A percentile compares a stretch with the other conserved stretches of the same genome.
phyloP scores from a whole-genome alignment of 2,329 filamentous ascomycete genomes.

The Alternaria alternata region DNA sequence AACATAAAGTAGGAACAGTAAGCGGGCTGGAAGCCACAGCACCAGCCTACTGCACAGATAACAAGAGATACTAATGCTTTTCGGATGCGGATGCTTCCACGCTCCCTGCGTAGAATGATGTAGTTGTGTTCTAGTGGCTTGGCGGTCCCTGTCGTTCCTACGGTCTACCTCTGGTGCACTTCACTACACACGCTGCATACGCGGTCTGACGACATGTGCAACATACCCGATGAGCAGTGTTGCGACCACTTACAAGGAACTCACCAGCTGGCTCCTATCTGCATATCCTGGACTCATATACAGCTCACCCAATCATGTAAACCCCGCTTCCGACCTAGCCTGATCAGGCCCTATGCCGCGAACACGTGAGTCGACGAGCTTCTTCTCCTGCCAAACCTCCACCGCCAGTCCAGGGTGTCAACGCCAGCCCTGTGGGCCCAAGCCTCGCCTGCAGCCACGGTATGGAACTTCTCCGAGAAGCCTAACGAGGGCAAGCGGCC shows the following conservation, averaged over 20 bases:
- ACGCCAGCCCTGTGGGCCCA: slow-evolving; percentile 18
- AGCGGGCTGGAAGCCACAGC: background rate
- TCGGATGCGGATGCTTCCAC: background rate
- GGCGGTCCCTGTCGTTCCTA: slow-evolving; percentile 4
- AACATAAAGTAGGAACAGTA: background rate
- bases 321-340: slow-evolving; percentile 13
- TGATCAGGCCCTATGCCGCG: slow-evolving; percentile 28
- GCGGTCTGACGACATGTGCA: slow-evolving; percentile 16
- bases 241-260: slow-evolving; percentile 1
- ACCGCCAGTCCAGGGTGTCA: slow-evolving; percentile 21
- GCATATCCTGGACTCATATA: slow-evolving; percentile 5
- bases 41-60: background rate
- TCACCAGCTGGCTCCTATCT: background rate
- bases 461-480: slow-evolving; percentile 17
- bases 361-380: slow-evolving; percentile 28
- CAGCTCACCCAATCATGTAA: slow-evolving; percentile 5
- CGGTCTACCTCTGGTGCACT: slow-evolving; percentile 3
- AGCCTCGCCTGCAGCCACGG: slow-evolving; percentile 20
- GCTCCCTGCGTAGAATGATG: background rate
- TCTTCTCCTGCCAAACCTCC: slow-evolving; percentile 13
- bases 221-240: background rate
- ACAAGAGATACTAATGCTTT: background rate
- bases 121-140: slow-evolving; percentile 7
- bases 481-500: slow-evolving; percentile 12
- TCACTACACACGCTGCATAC: background rate